Evolutionary conservation across 192 early-diverging fungal genomes (phyloP), one percentile per base, ranked within the genome.

Genomic region (Entomortierella parvispora): DNA sequence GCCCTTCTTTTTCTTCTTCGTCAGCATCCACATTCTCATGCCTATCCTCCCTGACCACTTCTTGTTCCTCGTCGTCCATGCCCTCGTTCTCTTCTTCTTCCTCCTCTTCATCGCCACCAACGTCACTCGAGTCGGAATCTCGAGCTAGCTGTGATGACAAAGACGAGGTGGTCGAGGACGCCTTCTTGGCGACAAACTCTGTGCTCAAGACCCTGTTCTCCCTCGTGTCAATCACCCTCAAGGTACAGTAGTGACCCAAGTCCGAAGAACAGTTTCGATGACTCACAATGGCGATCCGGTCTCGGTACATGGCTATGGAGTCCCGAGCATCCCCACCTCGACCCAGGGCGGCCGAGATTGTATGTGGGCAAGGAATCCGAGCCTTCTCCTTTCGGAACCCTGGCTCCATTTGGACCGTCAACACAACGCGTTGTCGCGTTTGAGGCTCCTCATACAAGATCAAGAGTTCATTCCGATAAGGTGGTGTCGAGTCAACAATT

Each of bases 301-400:
- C 62, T 45, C 71, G 33, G 29, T 61, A 75, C 71, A 75, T 75
- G 23, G 44, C 40, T 7, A 75, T 58, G 28, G 71, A 75, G 40
- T 66, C 71, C 22, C 71, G 31, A 4, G 71, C 71, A 40, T 75
- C 63, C 12, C 71, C 70, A 11, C 70, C 70, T 32, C 62, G 55
- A 14, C 70, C 62, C 33, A 75, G 54, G 4, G 42, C 29, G 5
- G 31, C 54, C 54, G 37, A 65, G 48, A 33, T 58, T 55, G 20
- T 31, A 49, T 18, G 56, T 42, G 22, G 64, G 6, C 14, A 53
- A 7, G 12, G n/a, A 12, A 25, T 25, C 14, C 70, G 45, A 14
- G 62, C 63, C 4, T 10, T 18, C 51, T 75, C 58, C 8, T 28
- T 5, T 28, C 40, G 31, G 33, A 48, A 75, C 6, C 71, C 71